phyloP scores from a whole-genome alignment of 257 asterid species.

The Ligustrum vulgare region DNA sequence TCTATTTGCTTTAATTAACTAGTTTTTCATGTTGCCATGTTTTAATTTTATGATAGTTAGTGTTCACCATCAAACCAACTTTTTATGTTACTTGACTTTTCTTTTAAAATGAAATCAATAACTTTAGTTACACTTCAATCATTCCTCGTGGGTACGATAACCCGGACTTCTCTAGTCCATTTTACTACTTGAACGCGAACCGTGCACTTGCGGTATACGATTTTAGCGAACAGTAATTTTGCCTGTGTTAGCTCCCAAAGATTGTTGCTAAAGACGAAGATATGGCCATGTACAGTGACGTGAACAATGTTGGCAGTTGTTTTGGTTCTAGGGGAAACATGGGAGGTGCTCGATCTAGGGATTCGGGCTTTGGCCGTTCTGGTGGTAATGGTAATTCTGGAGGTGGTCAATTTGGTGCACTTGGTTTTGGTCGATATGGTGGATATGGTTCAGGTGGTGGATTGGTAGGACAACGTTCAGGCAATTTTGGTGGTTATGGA shows the following conservation, averaged over 20 bases:
- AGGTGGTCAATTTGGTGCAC: slow-evolving; percentile 58
- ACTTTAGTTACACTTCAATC: too few species aligned
- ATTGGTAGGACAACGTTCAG: slow-evolving; percentile 49
- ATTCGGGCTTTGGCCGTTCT: slow-evolving; percentile 57
- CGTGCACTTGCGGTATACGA: too few species aligned
- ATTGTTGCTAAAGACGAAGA: slow-evolving; percentile 60
- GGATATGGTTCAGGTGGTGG: slow-evolving; percentile 53
- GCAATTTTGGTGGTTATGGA: slow-evolving; percentile 44
- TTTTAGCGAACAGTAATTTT: slow-evolving; percentile 32
- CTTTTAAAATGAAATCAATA: too few species aligned
- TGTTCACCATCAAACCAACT: too few species aligned
- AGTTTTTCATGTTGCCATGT: too few species aligned
- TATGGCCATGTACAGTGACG: slow-evolving; percentile 47
- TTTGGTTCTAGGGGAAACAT: slow-evolving; percentile 35
- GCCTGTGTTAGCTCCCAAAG: slow-evolving; percentile 55
- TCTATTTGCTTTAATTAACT: too few species aligned
- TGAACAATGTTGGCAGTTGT: slow-evolving; percentile 43
- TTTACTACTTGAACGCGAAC: too few species aligned
- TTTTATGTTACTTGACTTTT: too few species aligned
- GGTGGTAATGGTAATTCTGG: slow-evolving; percentile 55
- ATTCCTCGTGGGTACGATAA: too few species aligned
- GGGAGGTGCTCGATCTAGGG: slow-evolving; percentile 58
- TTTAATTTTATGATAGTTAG: too few species aligned
- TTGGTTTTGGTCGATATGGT: slow-evolving; percentile 61
- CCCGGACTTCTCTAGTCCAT: too few species aligned